A percentile compares a stretch with the other conserved stretches of the same genome.
Evolutionary conservation across 352 stramenopile genomes (phyloP).

Genomic region (Globisporangium cederbergense): DNA sequence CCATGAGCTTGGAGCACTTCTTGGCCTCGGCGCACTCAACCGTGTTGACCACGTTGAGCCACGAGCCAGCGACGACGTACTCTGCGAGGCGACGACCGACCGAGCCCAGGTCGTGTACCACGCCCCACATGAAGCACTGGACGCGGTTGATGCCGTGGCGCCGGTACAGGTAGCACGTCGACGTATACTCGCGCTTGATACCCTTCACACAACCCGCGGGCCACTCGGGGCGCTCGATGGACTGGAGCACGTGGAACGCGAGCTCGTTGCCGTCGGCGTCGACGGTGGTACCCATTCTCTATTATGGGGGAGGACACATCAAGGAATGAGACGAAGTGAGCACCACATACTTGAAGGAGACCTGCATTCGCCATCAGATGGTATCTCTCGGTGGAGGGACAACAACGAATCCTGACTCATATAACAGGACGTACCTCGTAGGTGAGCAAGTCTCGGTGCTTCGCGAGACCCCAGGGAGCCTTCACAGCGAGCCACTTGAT

Average conservation of each 20-base stretch:
- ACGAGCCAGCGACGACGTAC: slow-evolving; percentile 22
- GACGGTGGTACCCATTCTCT: slow-evolving; percentile 28
- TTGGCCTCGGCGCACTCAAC: slow-evolving; percentile 12
- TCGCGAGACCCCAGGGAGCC: slow-evolving; percentile 25
- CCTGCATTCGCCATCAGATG: neutral
- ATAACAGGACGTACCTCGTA: slow-evolving; percentile 24
- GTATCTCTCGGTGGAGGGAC: neutral
- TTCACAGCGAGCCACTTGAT: slow-evolving; percentile 42
- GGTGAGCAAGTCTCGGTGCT: slow-evolving; percentile 34
- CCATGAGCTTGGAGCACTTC: neutral
- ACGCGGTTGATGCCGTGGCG: slow-evolving; percentile 23
- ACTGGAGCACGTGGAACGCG: slow-evolving; percentile 43
- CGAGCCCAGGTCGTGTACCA: slow-evolving; percentile 23
- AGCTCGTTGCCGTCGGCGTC: slow-evolving; percentile 32
- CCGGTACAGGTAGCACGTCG: slow-evolving; percentile 40
- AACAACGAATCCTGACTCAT: neutral
- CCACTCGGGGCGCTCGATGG: slow-evolving; percentile 42
- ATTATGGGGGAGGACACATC: neutral
- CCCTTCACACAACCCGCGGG: slow-evolving; percentile 28
- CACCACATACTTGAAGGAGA: neutral
- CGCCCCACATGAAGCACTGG: slow-evolving; percentile 32
- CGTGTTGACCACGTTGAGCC: slow-evolving; percentile 19
- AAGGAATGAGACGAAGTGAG: neutral
- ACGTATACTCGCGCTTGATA: slow-evolving; percentile 30
- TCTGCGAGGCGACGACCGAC: slow-evolving; percentile 12